phyloP scores from a whole-genome alignment of 2,329 filamentous ascomycete species.

The Thelonectria discophora region DNA sequence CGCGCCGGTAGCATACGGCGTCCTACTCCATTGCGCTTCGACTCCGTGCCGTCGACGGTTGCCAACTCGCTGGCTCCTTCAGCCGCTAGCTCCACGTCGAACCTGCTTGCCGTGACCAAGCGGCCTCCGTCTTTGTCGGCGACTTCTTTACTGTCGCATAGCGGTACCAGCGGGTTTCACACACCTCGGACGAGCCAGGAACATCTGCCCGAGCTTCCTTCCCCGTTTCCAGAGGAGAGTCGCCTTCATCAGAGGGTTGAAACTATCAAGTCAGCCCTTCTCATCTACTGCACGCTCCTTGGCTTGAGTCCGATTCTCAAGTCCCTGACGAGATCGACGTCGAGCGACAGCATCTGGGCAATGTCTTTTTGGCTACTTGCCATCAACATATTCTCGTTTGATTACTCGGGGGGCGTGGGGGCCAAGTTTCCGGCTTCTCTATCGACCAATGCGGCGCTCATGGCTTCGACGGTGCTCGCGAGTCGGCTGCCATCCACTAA shows the following conservation, averaged over 20 bases:
- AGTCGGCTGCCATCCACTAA: constrained; percentile 88
- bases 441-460: constrained; percentile 94
- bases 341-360: constrained; percentile 95
- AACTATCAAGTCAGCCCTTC: constrained; percentile 88
- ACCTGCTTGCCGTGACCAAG: constrained; percentile 46
- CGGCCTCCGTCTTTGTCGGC: constrained; percentile 64
- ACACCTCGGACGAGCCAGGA: constrained; percentile 44
- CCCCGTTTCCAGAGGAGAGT: constrained; percentile 47
- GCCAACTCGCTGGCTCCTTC: constrained; percentile 41
- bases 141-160: constrained; percentile 58
- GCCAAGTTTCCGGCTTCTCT: constrained; percentile 76
- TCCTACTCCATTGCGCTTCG: constrained; percentile 43
- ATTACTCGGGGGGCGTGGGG: constrained; percentile 80
- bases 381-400: constrained; percentile 98
- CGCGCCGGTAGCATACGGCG: constrained; percentile 51
- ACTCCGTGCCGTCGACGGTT: constrained; percentile 40
- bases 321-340: constrained; percentile 92
- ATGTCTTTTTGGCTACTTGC: constrained; percentile 92
- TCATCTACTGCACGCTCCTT: constrained; percentile 92
- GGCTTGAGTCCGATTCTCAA: constrained; percentile 95
- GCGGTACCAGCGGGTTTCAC: constrained; percentile 33
- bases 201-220: constrained; percentile 42
- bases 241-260: constrained; percentile 67
- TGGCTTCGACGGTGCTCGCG: constrained; percentile 94
- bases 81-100: constrained; percentile 58